These are phyloP conservation scores for Daldinia eschscholtzii DNA, from an alignment of 2,329 filamentous ascomycete species.

Conservation along the genomic window DNA sequence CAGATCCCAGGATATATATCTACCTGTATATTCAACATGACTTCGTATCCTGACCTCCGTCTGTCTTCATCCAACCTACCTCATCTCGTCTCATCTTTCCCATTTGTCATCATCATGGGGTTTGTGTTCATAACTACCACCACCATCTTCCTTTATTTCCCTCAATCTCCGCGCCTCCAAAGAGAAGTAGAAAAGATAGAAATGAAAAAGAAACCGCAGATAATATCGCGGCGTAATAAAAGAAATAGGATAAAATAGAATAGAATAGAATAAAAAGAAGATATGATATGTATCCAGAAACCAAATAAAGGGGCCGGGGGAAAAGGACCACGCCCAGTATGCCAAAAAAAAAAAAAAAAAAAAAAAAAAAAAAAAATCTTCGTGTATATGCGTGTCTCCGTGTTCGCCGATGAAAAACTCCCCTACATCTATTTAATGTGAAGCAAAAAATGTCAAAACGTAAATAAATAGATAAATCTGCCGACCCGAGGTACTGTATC, in stretches of 20 bases:
- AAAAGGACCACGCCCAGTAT: background rate
- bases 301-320: no score
- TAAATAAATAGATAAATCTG: background rate
- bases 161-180: slow-evolving; percentile 1
- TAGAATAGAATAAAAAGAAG: background rate
- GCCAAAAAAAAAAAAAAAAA: slow-evolving; percentile 4
- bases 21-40: slow-evolving; percentile 14
- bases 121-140: slow-evolving; percentile 11
- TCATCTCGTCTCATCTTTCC: slow-evolving; percentile 12
- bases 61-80: slow-evolving; percentile 18
- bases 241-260: background rate
- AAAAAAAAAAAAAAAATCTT: background rate
- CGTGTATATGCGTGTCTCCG: slow-evolving; percentile 16
- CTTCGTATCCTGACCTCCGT: slow-evolving; percentile 7
- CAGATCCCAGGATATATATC: slow-evolving; percentile 28
- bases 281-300: background rate
- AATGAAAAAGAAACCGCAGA: background rate
- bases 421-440: background rate
- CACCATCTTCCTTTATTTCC: background rate
- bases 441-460: background rate
- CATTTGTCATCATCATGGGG: slow-evolving; percentile 14
- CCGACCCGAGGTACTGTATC: slow-evolving; percentile 23
- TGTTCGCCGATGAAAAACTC: slow-evolving; percentile 31
- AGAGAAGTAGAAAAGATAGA: slow-evolving; percentile 4
- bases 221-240: background rate